These are phyloP conservation scores for Trichoderma atrobrunneum DNA, from an alignment of 2,329 filamentous ascomycete genomes.

Conservation along the genomic window DNA sequence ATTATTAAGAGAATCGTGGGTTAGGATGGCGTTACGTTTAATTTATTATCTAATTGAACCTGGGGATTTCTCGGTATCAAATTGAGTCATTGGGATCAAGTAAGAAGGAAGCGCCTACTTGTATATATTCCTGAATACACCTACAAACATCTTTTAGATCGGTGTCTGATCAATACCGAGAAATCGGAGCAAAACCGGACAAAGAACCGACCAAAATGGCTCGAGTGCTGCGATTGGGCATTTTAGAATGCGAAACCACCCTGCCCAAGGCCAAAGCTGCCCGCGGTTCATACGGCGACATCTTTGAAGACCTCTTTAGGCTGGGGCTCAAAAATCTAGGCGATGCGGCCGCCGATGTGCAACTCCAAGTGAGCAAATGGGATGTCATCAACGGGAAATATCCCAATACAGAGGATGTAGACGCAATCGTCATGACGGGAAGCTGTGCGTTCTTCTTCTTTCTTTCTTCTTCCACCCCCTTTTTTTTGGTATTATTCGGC, in stretches of 20 bases:
- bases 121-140: not conserved
- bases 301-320: not conserved
- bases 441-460: not conserved
- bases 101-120: not conserved
- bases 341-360: not conserved
- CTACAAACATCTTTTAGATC: not conserved
- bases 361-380: not conserved
- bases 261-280: not conserved
- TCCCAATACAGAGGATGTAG: not conserved
- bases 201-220: not conserved
- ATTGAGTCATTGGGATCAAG: not conserved
- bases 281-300: not conserved
- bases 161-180: not conserved
- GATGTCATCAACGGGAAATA: not conserved
- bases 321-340: not conserved
- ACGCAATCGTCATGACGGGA: not conserved
- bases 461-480: too few relatives aligned
- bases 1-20: not conserved
- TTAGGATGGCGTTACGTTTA: not conserved
- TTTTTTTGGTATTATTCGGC: not conserved
- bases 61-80: not conserved
- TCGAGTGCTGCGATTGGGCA: not conserved
- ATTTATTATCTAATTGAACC: not conserved
- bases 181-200: not conserved
- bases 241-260: not conserved